Evolutionary conservation across 2,329 filamentous ascomycete genomes (phyloP).

Genomic region (Colletotrichum euphorbiae): DNA sequence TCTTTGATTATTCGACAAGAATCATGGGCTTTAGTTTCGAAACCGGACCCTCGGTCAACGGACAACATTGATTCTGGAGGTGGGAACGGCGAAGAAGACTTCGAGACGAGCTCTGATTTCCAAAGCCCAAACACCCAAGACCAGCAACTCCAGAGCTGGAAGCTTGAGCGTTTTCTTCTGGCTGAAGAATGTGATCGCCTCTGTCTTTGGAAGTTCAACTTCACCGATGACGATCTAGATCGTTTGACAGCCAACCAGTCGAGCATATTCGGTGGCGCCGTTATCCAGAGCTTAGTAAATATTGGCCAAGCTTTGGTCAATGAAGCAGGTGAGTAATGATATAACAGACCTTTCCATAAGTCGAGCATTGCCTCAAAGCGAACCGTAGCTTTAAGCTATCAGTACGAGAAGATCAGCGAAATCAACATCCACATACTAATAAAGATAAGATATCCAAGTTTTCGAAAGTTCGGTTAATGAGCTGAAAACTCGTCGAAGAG

Average conservation of each 20-base stretch:
- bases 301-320: not conserved
- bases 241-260: not conserved
- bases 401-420: not conserved
- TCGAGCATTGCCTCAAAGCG: no score
- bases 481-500: not conserved
- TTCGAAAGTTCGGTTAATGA: not conserved
- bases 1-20: conserved; percentile 1
- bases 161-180: not conserved
- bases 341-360: no score
- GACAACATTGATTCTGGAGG: no score
- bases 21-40: not conserved
- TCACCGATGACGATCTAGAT: conserved; percentile 1
- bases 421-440: no score
- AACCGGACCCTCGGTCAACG: not conserved
- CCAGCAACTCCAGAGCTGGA: not conserved
- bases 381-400: no score
- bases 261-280: not conserved
- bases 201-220: conserved; percentile 7
- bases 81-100: no score
- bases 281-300: not conserved
- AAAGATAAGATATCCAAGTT: not conserved
- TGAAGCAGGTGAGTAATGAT: not conserved
- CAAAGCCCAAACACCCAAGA: no score
- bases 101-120: no score
- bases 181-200: not conserved